phyloP scores from a whole-genome alignment of 2,329 filamentous ascomycete genomes.

The Elsinoe australis region DNA sequence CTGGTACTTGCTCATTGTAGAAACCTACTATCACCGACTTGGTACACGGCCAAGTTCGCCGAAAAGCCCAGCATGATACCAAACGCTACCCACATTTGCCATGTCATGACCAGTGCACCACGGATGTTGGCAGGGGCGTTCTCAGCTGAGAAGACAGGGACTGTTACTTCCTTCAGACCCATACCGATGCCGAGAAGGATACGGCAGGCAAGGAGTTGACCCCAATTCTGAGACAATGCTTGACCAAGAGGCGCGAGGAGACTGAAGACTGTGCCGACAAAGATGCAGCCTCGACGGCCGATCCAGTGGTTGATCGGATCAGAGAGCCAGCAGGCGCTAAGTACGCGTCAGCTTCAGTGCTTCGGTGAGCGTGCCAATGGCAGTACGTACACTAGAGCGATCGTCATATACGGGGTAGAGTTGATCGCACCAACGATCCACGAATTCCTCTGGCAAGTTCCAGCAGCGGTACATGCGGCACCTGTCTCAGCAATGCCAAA shows the following conservation, averaged over 20 bases:
- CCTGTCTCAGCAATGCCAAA: constrained; percentile 35
- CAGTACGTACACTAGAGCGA: constrained; percentile 15
- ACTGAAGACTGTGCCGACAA: constrained; percentile 45
- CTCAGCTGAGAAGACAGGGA: constrained; percentile 47
- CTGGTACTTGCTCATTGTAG: too few species aligned
- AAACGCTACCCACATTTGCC: constrained; percentile 49
- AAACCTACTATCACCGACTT: too few species aligned
- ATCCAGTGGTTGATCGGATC: constrained; percentile 32
- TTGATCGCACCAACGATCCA: constrained; percentile 59
- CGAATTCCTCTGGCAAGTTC: constrained; percentile 34
- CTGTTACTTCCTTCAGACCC: constrained; percentile 39
- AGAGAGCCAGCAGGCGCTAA: constrained; percentile 32
- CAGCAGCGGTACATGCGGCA: constrained; percentile 26
- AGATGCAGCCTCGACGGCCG: constrained; percentile 34
- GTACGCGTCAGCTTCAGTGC: too few species aligned
- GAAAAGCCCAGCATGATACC: constrained; percentile 57
- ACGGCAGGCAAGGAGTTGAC: constrained; percentile 34
- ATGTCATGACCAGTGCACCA: constrained; percentile 50
- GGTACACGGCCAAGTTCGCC: constrained; percentile 52
- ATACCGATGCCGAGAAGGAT: constrained; percentile 37
- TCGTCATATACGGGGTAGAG: constrained; percentile 39
- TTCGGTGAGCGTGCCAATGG: too few species aligned
- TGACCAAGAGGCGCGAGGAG: constrained; percentile 62
- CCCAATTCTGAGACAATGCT: constrained; percentile 51
- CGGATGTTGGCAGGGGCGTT: constrained; percentile 49